These are phyloP conservation scores for Carex cristatella DNA, from an alignment of 176 grass and related monocot species.

Conservation along the genomic window DNA sequence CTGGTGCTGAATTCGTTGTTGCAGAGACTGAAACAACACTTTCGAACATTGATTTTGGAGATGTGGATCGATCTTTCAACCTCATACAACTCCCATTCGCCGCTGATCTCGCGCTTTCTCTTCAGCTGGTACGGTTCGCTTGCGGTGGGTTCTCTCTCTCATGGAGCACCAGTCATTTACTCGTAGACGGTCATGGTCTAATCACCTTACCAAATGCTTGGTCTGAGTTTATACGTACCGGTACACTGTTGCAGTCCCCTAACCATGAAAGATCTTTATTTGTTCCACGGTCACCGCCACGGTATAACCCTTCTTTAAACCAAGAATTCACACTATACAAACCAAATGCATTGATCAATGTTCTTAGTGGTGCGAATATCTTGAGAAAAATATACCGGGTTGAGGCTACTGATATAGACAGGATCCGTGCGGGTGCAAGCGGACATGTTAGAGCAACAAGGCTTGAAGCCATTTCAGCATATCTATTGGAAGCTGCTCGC, in stretches of 20 bases:
- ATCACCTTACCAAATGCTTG: slow-evolving; percentile 40
- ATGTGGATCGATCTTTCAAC: slow-evolving; percentile 32
- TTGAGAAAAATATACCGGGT: slow-evolving; percentile 52
- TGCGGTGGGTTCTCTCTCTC: slow-evolving; percentile 65
- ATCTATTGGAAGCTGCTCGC: slow-evolving; percentile 75
- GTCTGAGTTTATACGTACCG: slow-evolving; percentile 36
- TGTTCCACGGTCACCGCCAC: slow-evolving; percentile 28
- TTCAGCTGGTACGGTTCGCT: slow-evolving; percentile 57
- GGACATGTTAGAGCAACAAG: slow-evolving; percentile 25
- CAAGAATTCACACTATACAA: slow-evolving; percentile 43
- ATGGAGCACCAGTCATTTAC: slow-evolving; percentile 55
- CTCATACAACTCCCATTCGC: slow-evolving; percentile 37
- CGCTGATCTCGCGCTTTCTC: slow-evolving; percentile 40
- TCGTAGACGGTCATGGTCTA: slow-evolving; percentile 58
- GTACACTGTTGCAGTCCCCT: slow-evolving; percentile 26
- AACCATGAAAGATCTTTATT: slow-evolving; percentile 54
- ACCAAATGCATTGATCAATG: slow-evolving; percentile 26
- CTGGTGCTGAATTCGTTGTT: slow-evolving; percentile 61
- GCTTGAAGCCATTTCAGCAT: slow-evolving; percentile 52
- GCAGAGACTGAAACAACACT: slow-evolving; percentile 22
- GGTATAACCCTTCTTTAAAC: slow-evolving; percentile 27
- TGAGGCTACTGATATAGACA: slow-evolving; percentile 33
- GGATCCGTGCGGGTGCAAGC: slow-evolving; percentile 32
- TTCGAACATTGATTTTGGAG: slow-evolving; percentile 38
- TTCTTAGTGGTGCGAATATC: slow-evolving; percentile 27